These are phyloP conservation scores for Annulohypoxylon maeteangense DNA, from an alignment of 495 filamentous ascomycete species.

Conservation along the genomic window DNA sequence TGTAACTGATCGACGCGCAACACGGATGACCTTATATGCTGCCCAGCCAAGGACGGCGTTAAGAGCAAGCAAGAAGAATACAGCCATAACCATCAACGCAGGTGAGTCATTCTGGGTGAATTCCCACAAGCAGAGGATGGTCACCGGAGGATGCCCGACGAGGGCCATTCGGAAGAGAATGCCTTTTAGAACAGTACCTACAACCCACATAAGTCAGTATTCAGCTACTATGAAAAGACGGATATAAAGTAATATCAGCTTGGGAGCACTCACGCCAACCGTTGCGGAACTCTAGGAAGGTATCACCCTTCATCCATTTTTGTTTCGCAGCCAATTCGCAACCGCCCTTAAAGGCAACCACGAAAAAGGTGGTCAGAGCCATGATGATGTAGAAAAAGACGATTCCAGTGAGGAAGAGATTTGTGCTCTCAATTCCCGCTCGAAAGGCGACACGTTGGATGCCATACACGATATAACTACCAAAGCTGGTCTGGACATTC, in stretches of 20 bases:
- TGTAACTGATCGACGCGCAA: slow-evolving; percentile 85
- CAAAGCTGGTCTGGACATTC: slow-evolving; percentile 58
- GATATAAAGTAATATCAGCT: no score
- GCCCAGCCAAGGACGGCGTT: slow-evolving; percentile 84
- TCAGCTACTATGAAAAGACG: not conserved
- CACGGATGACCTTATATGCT: slow-evolving; percentile 84
- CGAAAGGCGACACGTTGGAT: slow-evolving; percentile 92
- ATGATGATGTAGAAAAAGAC: slow-evolving; percentile 91
- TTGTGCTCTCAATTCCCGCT: slow-evolving; percentile 86
- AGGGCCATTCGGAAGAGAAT: slow-evolving; percentile 92
- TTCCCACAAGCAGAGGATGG: slow-evolving; percentile 93
- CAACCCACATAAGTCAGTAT: slow-evolving; percentile 5
- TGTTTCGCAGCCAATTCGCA: slow-evolving; percentile 77
- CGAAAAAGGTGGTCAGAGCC: slow-evolving; percentile 71
- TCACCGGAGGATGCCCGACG: slow-evolving; percentile 93
- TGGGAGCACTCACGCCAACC: slow-evolving; percentile 67
- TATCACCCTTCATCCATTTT: slow-evolving; percentile 83
- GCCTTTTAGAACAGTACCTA: slow-evolving; percentile 79
- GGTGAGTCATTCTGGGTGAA: slow-evolving; percentile 86
- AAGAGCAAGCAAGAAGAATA: slow-evolving; percentile 89
- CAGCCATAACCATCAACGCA: slow-evolving; percentile 85
- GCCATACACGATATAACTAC: slow-evolving; percentile 78
- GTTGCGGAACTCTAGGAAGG: slow-evolving; percentile 92
- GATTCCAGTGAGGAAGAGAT: slow-evolving; percentile 92
- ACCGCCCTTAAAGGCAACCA: slow-evolving; percentile 79